These are phyloP conservation scores for Gossypium laxum DNA, from an alignment of 441 rosid genomes.

Conservation along the genomic window DNA sequence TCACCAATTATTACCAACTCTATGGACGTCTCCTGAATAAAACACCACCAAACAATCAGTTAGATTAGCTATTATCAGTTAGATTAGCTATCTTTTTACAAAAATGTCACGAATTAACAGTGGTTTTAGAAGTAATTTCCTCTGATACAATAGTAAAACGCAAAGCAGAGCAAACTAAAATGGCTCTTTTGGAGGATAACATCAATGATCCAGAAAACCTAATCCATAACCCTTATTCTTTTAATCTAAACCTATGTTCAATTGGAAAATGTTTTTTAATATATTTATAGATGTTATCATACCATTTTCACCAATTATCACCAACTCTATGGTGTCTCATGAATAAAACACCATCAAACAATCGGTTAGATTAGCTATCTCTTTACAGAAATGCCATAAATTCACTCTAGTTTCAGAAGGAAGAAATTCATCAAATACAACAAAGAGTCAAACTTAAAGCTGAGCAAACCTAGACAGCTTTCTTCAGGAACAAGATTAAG, in stretches of 20 bases:
- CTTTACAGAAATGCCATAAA: neutral
- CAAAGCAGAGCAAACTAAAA: neutral
- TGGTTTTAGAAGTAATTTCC: neutral
- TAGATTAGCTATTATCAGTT: no score
- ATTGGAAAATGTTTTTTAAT: neutral
- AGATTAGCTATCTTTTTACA: neutral
- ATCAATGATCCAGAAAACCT: neutral
- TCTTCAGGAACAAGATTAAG: neutral
- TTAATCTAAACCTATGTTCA: neutral
- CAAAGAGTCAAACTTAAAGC: neutral
- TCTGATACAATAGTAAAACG: neutral
- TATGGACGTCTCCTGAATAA: conserved; percentile 78
- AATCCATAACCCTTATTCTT: conserved; percentile 3
- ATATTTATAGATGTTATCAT: conserved; percentile 36
- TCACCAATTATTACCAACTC: conserved; percentile 67
- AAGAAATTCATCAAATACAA: neutral
- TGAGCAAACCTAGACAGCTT: neutral
- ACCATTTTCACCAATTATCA: conserved; percentile 63
- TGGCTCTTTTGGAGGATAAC: neutral
- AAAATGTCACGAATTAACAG: neutral
- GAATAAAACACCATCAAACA: conserved; percentile 24
- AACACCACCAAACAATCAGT: conserved; percentile 18
- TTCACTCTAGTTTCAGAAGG: neutral
- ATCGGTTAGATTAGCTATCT: conserved; percentile 7
- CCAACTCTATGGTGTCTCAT: conserved; percentile 87